Conservation (phyloP, 768 basidiomycete species). For the Suillus cothurnatus region DNA sequence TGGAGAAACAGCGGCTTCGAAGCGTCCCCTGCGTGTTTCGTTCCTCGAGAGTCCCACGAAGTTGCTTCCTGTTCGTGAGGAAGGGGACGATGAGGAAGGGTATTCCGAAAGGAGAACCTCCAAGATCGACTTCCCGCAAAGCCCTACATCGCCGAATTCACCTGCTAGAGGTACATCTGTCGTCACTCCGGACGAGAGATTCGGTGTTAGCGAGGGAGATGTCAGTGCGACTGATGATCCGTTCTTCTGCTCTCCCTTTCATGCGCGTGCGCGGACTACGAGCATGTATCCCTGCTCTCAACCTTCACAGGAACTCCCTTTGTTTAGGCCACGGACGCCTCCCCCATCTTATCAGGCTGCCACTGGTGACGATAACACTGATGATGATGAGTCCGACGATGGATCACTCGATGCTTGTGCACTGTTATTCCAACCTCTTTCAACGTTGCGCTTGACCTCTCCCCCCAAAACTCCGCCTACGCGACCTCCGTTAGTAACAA, state of each 20-base stretch:
- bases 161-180: conserved; percentile 2
- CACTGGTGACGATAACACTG: conserved; percentile 4
- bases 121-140: conserved; percentile 27
- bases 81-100: conserved; percentile 36
- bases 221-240: conserved; percentile 19
- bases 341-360: conserved; percentile 26
- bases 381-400: conserved; percentile 9
- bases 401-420: conserved; percentile 24
- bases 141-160: not conserved
- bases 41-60: conserved; percentile 20
- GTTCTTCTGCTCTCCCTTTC: conserved; percentile 24
- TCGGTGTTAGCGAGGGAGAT: not conserved
- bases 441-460: conserved; percentile 19
- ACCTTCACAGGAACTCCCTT: conserved; percentile 18
- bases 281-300: conserved; percentile 28
- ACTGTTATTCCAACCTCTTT: conserved; percentile 30
- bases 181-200: conserved; percentile 4
- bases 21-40: conserved; percentile 19
- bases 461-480: conserved; percentile 9
- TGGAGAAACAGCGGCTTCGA: conserved; percentile 18
- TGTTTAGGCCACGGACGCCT: conserved; percentile 28
- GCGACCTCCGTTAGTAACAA: conserved; percentile 17
- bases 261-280: conserved; percentile 29
- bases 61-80: conserved; percentile 34
- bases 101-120: conserved; percentile 16